A percentile compares a stretch with the other conserved stretches of the same genome.
Evolutionary conservation across 768 basidiomycete genomes (phyloP).

Genomic region (Leccinum truebloodii): DNA sequence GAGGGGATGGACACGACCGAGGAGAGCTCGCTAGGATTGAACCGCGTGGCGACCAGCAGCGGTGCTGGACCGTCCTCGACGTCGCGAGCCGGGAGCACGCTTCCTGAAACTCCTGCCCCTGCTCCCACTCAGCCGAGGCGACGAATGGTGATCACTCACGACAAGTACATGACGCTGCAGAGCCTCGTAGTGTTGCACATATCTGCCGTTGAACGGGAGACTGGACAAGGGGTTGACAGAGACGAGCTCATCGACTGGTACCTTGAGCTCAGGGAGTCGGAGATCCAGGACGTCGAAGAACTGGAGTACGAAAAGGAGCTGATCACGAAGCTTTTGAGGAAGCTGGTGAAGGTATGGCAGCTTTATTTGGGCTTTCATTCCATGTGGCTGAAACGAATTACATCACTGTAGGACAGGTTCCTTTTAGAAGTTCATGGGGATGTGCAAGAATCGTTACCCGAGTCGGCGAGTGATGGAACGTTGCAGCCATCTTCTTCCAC

Average conservation of each 20-base stretch:
- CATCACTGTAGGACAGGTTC: conserved; percentile 66
- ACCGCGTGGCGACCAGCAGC: conserved; percentile 38
- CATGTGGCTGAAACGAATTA: conserved; percentile 1
- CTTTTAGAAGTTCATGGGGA: conserved; percentile 83
- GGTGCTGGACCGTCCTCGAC: conserved; percentile 36
- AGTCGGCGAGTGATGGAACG: conserved; percentile 62
- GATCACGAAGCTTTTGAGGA: conserved; percentile 83
- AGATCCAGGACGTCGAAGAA: conserved; percentile 81
- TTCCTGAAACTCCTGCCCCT: conserved; percentile 34
- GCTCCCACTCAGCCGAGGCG: conserved; percentile 54
- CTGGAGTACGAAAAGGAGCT: conserved; percentile 90
- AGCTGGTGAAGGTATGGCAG: conserved; percentile 78
- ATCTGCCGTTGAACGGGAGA: conserved; percentile 71
- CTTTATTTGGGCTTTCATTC: neutral
- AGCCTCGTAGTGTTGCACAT: conserved; percentile 86
- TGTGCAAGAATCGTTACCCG: conserved; percentile 72
- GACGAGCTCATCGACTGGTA: conserved; percentile 98
- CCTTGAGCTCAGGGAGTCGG: conserved; percentile 83
- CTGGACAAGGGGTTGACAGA: conserved; percentile 75
- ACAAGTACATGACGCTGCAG: conserved; percentile 90
- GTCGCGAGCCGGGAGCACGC: conserved; percentile 27
- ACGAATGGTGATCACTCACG: conserved; percentile 93
- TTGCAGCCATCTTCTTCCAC: conserved; percentile 48
- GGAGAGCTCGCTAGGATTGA: conserved; percentile 44
- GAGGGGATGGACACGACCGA: conserved; percentile 54